Percentiles rank a stretch among this genome's conserved stretches.
Conservation (phyloP, 352 stramenopile genomes). For the Phytopythium kandeliae region DNA sequence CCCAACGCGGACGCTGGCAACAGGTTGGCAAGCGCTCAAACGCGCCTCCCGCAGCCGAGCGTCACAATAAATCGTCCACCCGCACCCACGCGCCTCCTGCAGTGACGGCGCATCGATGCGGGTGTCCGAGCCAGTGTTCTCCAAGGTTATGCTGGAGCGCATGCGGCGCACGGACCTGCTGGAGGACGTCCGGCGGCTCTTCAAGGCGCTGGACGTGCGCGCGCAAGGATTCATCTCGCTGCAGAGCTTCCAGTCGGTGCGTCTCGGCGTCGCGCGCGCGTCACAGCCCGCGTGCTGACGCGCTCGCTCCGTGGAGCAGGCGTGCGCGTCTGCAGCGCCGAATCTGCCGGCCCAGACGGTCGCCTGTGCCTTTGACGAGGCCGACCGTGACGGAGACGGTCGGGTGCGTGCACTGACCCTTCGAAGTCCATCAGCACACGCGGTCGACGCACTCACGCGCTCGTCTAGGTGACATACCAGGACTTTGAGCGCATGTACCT, state of each 20-base stretch:
- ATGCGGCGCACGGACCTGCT: constrained; percentile 41
- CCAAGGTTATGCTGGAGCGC: constrained; percentile 22
- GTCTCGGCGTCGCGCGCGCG: no score
- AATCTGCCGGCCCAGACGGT: constrained; percentile 25
- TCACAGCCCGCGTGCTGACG: no score
- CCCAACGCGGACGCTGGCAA: background rate
- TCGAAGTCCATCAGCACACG: no score
- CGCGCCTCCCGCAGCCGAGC: no score
- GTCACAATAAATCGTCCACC: no score
- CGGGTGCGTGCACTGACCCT: constrained; percentile 21
- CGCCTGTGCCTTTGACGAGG: constrained; percentile 37
- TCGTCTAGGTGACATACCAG: constrained; percentile 65
- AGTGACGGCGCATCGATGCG: constrained; percentile 2
- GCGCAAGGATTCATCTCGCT: constrained; percentile 62
- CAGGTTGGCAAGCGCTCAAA: no score
- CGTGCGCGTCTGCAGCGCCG: constrained; percentile 31
- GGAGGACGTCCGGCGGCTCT: constrained; percentile 44
- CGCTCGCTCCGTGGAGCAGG: no score
- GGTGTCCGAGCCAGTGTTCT: constrained; percentile 22
- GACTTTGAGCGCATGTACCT: constrained; percentile 64
- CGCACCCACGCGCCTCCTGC: no score
- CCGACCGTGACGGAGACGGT: constrained; percentile 52
- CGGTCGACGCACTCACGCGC: no score
- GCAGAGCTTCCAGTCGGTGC: constrained; percentile 35
- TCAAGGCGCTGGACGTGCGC: constrained; percentile 61